These are phyloP conservation scores for Colletotrichum falcatum DNA, from an alignment of 2,329 filamentous ascomycete species.

Conservation along the genomic window DNA sequence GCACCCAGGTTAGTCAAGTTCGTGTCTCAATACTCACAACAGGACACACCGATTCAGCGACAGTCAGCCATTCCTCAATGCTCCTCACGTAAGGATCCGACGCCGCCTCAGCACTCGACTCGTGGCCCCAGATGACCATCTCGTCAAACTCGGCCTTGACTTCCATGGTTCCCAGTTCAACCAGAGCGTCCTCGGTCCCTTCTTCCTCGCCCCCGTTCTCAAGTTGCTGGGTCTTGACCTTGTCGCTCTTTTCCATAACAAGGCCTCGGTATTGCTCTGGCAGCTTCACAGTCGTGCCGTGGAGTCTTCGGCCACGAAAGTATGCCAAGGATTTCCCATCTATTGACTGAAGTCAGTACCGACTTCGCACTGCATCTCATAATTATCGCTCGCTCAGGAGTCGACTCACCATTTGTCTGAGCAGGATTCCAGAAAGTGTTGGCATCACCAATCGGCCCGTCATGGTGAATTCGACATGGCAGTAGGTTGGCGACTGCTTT, in stretches of 20 bases:
- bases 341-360: slow-evolving; percentile 46
- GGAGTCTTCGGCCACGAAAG: slow-evolving; percentile 84
- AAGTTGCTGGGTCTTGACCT: slow-evolving; percentile 48
- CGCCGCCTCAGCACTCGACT: slow-evolving; percentile 69
- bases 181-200: slow-evolving; percentile 58
- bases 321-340: slow-evolving; percentile 70
- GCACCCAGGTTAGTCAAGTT: slow-evolving; percentile 38
- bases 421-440: slow-evolving; percentile 78
- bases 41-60: slow-evolving; percentile 73
- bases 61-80: slow-evolving; percentile 82
- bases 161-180: slow-evolving; percentile 67
- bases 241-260: slow-evolving; percentile 62
- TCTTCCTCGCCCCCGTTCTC: slow-evolving; percentile 55
- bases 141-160: slow-evolving; percentile 77
- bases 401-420: slow-evolving; percentile 56
- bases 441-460: slow-evolving; percentile 75
- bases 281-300: slow-evolving; percentile 73
- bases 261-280: slow-evolving; percentile 79
- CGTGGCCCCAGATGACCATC: slow-evolving; percentile 88
- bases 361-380: too few species aligned
- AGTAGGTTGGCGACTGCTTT: slow-evolving; percentile 76
- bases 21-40: neutral
- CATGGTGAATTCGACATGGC: slow-evolving; percentile 83
- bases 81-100: slow-evolving; percentile 79
- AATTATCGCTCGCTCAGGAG: neutral